Evolutionary conservation across 352 stramenopile species (phyloP).

Genomic region (Pythium phragmiticola): DNA sequence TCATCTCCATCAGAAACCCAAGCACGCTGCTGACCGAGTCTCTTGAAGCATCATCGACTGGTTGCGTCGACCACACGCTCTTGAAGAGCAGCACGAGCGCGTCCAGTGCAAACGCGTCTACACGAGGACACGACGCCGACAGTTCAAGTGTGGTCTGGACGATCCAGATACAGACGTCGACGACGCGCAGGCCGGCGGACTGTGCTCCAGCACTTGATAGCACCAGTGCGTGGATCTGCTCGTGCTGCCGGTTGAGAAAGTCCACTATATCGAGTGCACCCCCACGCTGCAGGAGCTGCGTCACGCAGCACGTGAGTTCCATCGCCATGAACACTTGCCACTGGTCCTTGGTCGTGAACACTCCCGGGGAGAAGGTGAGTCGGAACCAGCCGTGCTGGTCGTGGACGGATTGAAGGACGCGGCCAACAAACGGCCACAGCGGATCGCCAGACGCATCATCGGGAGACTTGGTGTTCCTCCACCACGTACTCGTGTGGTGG

Average conservation of each 20-base stretch:
- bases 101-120: neutral
- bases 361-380: conserved; percentile 17
- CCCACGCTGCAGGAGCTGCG: neutral
- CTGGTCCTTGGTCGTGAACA: conserved; percentile 11
- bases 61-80: neutral
- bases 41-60: neutral
- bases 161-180: conserved; percentile 20
- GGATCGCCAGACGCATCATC: neutral
- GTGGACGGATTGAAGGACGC: neutral
- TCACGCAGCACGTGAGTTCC: conserved; percentile 17
- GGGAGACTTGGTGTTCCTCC: conserved; percentile 5
- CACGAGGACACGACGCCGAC: neutral
- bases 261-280: conserved; percentile 2
- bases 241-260: conserved; percentile 9
- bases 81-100: conserved; percentile 9
- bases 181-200: neutral
- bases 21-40: neutral
- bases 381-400: conserved; percentile 17
- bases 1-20: conserved; percentile 7
- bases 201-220: conserved; percentile 4
- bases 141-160: neutral
- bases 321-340: conserved; percentile 14
- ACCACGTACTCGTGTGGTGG: conserved; percentile 17
- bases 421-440: conserved; percentile 11
- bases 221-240: conserved; percentile 15